Evolutionary conservation across 1,284 basidiomycete species (phyloP).

Genomic region (Trametes pubescens): DNA sequence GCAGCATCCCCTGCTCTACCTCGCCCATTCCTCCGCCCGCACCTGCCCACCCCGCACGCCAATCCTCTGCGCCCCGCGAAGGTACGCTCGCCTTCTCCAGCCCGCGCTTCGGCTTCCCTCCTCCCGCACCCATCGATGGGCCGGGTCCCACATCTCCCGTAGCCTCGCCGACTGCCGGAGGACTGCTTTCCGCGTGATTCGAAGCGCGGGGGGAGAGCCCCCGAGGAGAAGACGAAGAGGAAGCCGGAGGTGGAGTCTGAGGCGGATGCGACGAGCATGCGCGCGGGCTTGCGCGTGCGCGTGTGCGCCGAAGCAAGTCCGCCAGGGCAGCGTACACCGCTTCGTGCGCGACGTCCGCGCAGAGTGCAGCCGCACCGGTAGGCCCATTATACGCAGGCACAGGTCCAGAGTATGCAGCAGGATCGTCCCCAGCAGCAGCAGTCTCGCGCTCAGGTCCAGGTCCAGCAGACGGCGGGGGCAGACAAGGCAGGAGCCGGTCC

Average conservation of each 20-base stretch:
- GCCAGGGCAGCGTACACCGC: constrained; percentile 29
- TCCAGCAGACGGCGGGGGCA: constrained; percentile 1
- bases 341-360: constrained; percentile 18
- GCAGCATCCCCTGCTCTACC: constrained; percentile 55
- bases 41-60: constrained; percentile 11
- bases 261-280: not conserved
- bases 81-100: constrained; percentile 15
- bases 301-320: constrained; percentile 30
- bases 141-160: not conserved
- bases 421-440: not conserved
- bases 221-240: constrained; percentile 16
- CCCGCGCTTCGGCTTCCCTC: constrained; percentile 4
- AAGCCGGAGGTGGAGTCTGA: not conserved
- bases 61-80: constrained; percentile 42
- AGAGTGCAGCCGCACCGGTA: not conserved
- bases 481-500: constrained; percentile 44
- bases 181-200: constrained; percentile 13
- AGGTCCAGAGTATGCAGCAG: not conserved
- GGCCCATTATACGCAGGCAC: not conserved
- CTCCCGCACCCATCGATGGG: not conserved
- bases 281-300: constrained; percentile 1
- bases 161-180: not conserved
- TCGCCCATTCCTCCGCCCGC: constrained; percentile 39
- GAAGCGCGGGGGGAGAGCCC: constrained; percentile 10
- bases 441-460: not conserved